These are phyloP conservation scores for Arthrocladium fulminans DNA, from an alignment of 2,329 filamentous ascomycete genomes.

Conservation along the genomic window DNA sequence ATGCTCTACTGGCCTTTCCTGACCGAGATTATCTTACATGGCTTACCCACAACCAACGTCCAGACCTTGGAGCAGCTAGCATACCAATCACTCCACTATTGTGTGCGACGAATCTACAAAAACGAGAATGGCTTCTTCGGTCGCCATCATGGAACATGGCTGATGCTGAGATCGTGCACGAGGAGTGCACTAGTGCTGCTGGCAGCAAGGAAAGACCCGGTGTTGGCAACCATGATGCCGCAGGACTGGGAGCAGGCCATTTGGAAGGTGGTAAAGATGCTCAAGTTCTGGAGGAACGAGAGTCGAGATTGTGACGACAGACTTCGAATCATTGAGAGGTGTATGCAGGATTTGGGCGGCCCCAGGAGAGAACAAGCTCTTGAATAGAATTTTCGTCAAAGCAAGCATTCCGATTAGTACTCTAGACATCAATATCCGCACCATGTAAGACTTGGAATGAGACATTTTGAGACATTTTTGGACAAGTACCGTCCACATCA, in stretches of 20 bases:
- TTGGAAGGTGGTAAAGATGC: slow-evolving; percentile 23
- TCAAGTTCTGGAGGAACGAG: slow-evolving; percentile 25
- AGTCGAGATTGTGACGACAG: slow-evolving; percentile 24
- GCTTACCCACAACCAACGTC: slow-evolving; percentile 22
- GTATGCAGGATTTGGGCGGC: not conserved
- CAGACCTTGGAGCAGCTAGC: slow-evolving; percentile 22
- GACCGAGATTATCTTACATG: slow-evolving; percentile 25
- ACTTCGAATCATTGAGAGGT: slow-evolving; percentile 19
- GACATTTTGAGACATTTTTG: too few species aligned
- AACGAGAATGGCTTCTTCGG: slow-evolving; percentile 28
- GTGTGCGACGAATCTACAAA: slow-evolving; percentile 28
- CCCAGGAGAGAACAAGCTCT: not conserved
- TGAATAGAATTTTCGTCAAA: not conserved
- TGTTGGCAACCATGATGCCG: slow-evolving; percentile 29
- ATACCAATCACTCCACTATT: slow-evolving; percentile 26
- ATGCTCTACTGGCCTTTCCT: slow-evolving; percentile 33
- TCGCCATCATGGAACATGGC: slow-evolving; percentile 29
- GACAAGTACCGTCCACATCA: too few species aligned
- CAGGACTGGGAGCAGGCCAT: slow-evolving; percentile 23
- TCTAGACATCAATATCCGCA: too few species aligned
- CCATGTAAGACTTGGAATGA: too few species aligned
- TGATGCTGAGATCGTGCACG: slow-evolving; percentile 29
- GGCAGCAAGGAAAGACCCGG: slow-evolving; percentile 26
- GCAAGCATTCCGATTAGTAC: not conserved
- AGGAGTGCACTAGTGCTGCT: slow-evolving; percentile 27